A percentile compares a stretch with the other conserved stretches of the same genome.
phyloP scores from a whole-genome alignment of 2,329 filamentous ascomycete genomes.

The Colletotrichum magnum region DNA sequence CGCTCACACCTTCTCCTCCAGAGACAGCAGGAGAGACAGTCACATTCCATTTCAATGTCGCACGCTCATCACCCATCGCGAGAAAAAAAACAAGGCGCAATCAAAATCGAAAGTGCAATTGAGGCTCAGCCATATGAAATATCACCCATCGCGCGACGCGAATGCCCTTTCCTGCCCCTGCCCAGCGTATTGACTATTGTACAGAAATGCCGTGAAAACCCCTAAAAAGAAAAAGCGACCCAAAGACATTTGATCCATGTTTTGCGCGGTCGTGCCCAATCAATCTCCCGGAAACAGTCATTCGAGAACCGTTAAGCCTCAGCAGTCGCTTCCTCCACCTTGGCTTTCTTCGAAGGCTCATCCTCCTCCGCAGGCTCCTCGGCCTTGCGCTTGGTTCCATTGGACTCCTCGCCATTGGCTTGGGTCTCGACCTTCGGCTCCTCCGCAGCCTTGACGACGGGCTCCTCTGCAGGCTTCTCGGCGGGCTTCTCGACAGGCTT shows the following conservation, averaged over 20 bases:
- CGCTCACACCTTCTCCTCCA: constrained; percentile 1
- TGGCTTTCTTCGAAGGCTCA: constrained; percentile 50
- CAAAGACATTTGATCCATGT: constrained; percentile 8
- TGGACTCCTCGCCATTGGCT: constrained; percentile 48
- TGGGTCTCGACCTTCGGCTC: constrained; percentile 45
- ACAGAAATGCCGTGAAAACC: constrained; percentile 32
- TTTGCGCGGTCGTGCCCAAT: constrained; percentile 1
- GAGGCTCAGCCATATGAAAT: constrained; percentile 14
- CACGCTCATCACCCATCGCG: not conserved
- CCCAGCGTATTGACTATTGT: constrained; percentile 20
- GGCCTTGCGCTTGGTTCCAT: constrained; percentile 71
- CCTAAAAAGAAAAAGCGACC: constrained; percentile 17
- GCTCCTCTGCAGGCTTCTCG: constrained; percentile 35
- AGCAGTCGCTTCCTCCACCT: constrained; percentile 48
- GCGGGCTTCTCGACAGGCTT: constrained; percentile 39
- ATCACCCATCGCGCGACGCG: constrained; percentile 1
- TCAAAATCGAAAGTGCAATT: constrained; percentile 12
- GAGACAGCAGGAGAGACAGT: not conserved
- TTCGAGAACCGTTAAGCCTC: constrained; percentile 39
- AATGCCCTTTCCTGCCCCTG: constrained; percentile 20
- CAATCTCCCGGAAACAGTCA: constrained; percentile 19
- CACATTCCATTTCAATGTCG: constrained; percentile 9
- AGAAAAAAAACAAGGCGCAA: not conserved
- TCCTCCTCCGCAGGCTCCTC: constrained; percentile 54
- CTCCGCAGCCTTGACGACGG: constrained; percentile 40